Percentiles rank a stretch among this genome's conserved stretches.
These are phyloP conservation scores for Aspergillus pseudotamarii DNA, from an alignment of 2,329 filamentous ascomycete genomes.

Conservation along the genomic window DNA sequence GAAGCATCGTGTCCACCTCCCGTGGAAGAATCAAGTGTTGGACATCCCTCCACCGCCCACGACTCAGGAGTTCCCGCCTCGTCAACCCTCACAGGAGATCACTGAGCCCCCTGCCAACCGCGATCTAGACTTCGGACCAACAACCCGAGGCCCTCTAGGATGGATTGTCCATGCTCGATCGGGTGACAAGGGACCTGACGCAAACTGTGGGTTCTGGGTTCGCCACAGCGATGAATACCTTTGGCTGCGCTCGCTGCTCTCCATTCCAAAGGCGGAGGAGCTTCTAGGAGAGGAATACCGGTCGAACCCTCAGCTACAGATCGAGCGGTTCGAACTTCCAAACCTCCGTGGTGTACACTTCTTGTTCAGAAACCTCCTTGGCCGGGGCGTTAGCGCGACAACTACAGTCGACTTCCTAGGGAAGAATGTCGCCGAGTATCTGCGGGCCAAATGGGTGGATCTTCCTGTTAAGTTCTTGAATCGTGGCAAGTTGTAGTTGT, in stretches of 20 bases:
- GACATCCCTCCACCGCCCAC: conserved; percentile 21
- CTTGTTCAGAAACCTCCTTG: conserved; percentile 39
- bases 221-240: conserved; percentile 45
- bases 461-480: conserved; percentile 37
- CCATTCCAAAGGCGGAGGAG: conserved; percentile 18
- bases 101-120: conserved; percentile 9
- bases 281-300: conserved; percentile 30
- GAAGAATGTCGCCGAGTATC: conserved; percentile 42
- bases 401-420: conserved; percentile 40
- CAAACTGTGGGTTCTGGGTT: conserved; percentile 52
- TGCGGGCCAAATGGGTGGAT: conserved; percentile 36
- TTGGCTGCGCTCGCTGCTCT: conserved; percentile 41
- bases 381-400: conserved; percentile 37
- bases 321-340: conserved; percentile 53
- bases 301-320: conserved; percentile 18
- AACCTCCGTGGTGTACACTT: conserved; percentile 44
- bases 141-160: conserved; percentile 31
- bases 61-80: conserved; percentile 19
- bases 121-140: conserved; percentile 26
- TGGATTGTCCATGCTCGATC: conserved; percentile 41
- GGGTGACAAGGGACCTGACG: conserved; percentile 50
- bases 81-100: conserved; percentile 21
- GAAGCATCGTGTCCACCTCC: conserved; percentile 32
- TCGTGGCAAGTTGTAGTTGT: conserved; percentile 25
- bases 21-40: conserved; percentile 22